These are phyloP conservation scores for Alternaria postmessia DNA, from an alignment of 2,329 filamentous ascomycete genomes.

Conservation along the genomic window DNA sequence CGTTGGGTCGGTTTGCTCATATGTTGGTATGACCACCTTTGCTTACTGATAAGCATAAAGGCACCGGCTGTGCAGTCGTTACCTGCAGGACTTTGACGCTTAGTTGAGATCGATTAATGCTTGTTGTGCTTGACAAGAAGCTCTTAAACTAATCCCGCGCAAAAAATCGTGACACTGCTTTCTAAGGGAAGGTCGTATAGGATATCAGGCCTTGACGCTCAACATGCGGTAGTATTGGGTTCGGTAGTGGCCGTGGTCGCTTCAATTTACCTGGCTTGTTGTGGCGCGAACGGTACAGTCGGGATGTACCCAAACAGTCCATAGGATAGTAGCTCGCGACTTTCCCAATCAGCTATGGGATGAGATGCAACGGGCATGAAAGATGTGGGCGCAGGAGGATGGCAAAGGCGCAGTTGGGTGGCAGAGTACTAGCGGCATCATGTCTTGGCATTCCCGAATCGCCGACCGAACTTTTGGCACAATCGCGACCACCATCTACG, in stretches of 20 bases:
- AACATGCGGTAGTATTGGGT: neutral
- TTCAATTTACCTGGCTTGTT: neutral
- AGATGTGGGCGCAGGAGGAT: neutral
- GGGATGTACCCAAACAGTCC: neutral
- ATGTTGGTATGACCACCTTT: neutral
- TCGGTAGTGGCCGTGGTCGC: neutral
- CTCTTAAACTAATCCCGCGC: neutral
- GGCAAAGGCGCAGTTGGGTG: neutral
- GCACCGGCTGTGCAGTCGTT: neutral
- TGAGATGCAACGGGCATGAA: neutral
- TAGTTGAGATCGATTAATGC: neutral
- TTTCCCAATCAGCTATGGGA: neutral
- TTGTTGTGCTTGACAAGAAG: neutral
- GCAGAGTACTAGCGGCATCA: neutral
- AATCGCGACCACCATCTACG: conserved; percentile 13
- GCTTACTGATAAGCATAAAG: neutral
- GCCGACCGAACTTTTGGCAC: conserved; percentile 37
- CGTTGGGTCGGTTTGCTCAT: neutral
- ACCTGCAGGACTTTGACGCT: neutral
- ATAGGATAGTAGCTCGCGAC: neutral
- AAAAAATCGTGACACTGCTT: neutral
- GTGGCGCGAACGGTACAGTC: neutral
- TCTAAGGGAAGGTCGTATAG: neutral
- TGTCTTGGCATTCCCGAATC: conserved; percentile 36
- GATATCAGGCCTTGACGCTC: neutral